Evolutionary conservation across 1,284 basidiomycete species (phyloP).

Genomic region (Moesziomyces sp.): DNA sequence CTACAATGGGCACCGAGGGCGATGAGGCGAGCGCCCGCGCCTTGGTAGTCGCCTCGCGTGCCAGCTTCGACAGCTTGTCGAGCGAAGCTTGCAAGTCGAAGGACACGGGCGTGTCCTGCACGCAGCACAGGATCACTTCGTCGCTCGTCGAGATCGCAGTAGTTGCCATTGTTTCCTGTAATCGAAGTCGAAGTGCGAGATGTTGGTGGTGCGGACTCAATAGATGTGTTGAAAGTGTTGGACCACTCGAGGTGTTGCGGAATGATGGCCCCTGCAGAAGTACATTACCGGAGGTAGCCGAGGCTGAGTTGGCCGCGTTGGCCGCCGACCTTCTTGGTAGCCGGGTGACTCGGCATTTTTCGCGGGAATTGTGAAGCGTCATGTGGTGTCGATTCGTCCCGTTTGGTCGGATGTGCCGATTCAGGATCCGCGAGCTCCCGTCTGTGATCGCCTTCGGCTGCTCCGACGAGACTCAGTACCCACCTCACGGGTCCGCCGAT

Average conservation of each 20-base stretch:
- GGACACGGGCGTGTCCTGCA: conserved; percentile 46
- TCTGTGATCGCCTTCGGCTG: no score
- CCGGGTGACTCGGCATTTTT: no score
- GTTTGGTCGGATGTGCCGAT: no score
- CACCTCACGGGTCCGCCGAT: no score
- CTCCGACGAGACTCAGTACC: no score
- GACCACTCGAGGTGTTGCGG: no score
- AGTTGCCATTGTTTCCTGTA: background rate
- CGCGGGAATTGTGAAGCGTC: no score
- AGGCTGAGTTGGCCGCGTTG: background rate
- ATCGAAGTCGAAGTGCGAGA: no score
- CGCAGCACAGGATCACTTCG: conserved; percentile 42
- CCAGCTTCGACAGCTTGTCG: conserved; percentile 43
- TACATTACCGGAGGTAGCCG: background rate
- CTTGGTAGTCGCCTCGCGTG: conserved; percentile 32
- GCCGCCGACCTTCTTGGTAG: no score
- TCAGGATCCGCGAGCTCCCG: no score
- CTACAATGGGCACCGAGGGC: conserved; percentile 66
- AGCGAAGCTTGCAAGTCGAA: conserved; percentile 46
- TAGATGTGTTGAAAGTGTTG: background rate
- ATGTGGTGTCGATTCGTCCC: no score
- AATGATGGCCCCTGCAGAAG: background rate
- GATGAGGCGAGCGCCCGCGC: conserved; percentile 24
- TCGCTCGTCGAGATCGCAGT: conserved; percentile 9
- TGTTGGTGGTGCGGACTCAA: background rate